These are phyloP conservation scores for Trypanosomatidae sp. DNA, from an alignment of 208 protist species.

Conservation along the genomic window DNA sequence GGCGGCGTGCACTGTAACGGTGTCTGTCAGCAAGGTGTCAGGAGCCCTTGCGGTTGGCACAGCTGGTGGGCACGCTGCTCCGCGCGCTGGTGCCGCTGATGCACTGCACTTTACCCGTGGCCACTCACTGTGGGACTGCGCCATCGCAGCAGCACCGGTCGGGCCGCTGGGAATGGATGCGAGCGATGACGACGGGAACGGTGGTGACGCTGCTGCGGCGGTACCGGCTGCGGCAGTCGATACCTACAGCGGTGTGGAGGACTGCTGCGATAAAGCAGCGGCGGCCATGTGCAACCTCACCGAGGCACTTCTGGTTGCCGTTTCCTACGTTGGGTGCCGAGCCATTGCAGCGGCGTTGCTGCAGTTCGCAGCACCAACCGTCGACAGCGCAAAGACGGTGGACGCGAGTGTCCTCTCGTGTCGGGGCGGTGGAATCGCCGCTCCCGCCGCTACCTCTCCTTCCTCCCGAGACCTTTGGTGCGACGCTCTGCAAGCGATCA, in stretches of 20 bases:
- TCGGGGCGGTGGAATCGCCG: background rate
- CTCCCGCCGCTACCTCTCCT: background rate
- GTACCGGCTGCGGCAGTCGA: background rate
- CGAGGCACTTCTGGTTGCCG: conserved; percentile 22
- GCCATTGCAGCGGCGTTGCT: conserved; percentile 12
- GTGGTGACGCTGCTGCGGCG: background rate
- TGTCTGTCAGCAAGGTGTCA: background rate
- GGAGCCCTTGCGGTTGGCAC: background rate
- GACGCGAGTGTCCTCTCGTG: background rate
- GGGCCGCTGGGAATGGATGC: background rate
- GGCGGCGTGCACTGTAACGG: background rate
- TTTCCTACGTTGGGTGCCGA: conserved; percentile 19
- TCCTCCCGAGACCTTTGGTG: conserved; percentile 9
- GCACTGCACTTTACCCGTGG: background rate
- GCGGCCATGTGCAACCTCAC: conserved; percentile 15
- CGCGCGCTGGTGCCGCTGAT: background rate
- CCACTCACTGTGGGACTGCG: conserved; percentile 16
- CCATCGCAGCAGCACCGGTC: background rate
- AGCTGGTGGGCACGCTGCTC: background rate
- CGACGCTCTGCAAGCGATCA: conserved; percentile 16
- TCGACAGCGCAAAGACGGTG: background rate
- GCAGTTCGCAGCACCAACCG: background rate
- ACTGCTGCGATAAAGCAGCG: background rate
- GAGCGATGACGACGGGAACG: background rate
- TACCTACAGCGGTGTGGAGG: background rate